Evolutionary conservation across 805 yeast genomes (phyloP).

Genomic region (Scheffersomyces lignosus): DNA sequence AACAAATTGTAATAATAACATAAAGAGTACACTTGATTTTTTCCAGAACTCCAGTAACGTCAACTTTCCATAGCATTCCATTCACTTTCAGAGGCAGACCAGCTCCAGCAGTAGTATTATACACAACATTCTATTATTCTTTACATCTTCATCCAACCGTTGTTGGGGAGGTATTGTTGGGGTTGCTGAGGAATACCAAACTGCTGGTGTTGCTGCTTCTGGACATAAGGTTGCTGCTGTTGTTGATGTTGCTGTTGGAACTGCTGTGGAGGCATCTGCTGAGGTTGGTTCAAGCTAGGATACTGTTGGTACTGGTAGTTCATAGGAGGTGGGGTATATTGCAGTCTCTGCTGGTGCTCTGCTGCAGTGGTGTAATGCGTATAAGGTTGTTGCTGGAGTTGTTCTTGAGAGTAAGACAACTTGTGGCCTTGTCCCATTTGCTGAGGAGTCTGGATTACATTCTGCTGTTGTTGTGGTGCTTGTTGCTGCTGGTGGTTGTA

Average conservation of each 20-base stretch:
- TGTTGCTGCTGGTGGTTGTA: background rate
- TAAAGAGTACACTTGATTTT: too few relatives aligned
- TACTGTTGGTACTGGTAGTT: background rate
- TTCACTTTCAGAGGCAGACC: too few relatives aligned
- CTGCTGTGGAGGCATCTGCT: background rate
- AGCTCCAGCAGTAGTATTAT: too few relatives aligned
- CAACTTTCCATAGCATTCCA: too few relatives aligned
- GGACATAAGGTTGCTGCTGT: background rate
- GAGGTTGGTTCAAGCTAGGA: background rate
- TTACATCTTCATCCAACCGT: background rate
- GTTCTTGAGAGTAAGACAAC: slow-evolving; percentile 1
- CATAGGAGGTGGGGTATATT: slow-evolving; percentile 1
- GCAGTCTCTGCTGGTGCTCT: background rate
- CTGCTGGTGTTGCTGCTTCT: slow-evolving; percentile 3
- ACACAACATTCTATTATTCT: too few relatives aligned
- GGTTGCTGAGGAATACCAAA: background rate
- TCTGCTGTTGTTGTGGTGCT: background rate
- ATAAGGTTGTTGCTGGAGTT: slow-evolving; percentile 5
- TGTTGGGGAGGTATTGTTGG: background rate
- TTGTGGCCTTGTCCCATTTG: slow-evolving; percentile 3
- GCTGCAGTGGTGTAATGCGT: slow-evolving; percentile 6
- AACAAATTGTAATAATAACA: too few relatives aligned
- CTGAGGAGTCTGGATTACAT: slow-evolving; percentile 1
- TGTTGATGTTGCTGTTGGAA: background rate
- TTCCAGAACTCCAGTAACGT: too few relatives aligned